These are phyloP conservation scores for Dissophora ornata DNA, from an alignment of 192 early-diverging fungal genomes.

Conservation along the genomic window DNA sequence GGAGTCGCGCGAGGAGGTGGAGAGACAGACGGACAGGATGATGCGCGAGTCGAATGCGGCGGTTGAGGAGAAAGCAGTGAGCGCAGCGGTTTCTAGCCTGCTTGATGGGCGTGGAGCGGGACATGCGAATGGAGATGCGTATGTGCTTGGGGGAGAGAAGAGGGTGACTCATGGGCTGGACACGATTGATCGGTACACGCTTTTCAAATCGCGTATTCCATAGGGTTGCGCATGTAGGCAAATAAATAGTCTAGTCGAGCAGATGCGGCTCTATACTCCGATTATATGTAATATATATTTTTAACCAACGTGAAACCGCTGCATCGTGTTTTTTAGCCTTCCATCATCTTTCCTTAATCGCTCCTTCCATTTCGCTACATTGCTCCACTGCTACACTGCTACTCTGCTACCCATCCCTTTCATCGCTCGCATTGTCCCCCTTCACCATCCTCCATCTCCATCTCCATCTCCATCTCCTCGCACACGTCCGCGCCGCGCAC, in stretches of 20 bases:
- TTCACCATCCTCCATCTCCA: not conserved
- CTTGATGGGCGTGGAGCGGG: slow-evolving; percentile 44
- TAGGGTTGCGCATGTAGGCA: no score
- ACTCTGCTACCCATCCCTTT: no score
- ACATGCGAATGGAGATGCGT: slow-evolving; percentile 35
- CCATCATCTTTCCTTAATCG: not conserved
- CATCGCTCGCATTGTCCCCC: no score
- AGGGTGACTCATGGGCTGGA: slow-evolving; percentile 76
- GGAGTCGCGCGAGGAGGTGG: slow-evolving; percentile 61
- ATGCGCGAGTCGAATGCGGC: slow-evolving; percentile 48
- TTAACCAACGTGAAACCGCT: not conserved
- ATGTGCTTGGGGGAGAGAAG: slow-evolving; percentile 55
- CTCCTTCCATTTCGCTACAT: not conserved
- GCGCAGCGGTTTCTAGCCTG: slow-evolving; percentile 30
- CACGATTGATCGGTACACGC: slow-evolving; percentile 88
- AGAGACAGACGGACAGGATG: slow-evolving; percentile 55
- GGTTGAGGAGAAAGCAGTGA: slow-evolving; percentile 57
- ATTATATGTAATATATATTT: no score
- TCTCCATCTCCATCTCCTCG: not conserved
- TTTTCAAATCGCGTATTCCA: slow-evolving; percentile 92
- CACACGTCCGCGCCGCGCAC: no score
- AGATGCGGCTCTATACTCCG: no score
- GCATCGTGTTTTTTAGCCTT: not conserved
- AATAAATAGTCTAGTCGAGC: no score
- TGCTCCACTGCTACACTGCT: not conserved